Base-by-base conservation (phyloP, 1,284 basidiomycete species). In the Malassezia vespertilionis region DNA sequence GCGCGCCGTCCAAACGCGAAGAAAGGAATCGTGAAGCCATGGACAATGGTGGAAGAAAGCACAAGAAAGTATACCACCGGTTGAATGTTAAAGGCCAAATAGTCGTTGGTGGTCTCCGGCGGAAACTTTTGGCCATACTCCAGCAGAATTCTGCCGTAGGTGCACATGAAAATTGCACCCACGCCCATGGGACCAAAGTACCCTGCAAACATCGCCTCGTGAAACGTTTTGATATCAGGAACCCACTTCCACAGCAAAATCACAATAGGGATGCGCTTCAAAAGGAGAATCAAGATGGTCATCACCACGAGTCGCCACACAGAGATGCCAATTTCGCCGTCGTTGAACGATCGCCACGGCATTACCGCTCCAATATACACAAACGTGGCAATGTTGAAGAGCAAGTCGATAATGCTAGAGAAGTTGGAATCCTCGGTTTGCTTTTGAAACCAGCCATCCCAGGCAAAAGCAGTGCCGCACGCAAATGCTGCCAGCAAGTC, bases 391-490 rank as follows among this genome's bases (percentile, higher is more conserved):
- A 57, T 54, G 53, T 70, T 69, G 54, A 66, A 72, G 47, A 90
- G 74, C 56, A 88, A 73, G 71, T 93, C 90, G 67, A 97, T 87
- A 61, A 97, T 91, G 72, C 85, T 89, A 59, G 84, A 87, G 75
- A 97, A 97, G 58, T 90, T 83, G 24, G 66, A 69, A 46, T 65
- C 62, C 45, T 93, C 90, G 2, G 90, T 97, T 60, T 93, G 89
- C 58, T 82, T 80, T 76, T 95, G 95, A 76, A 93, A 95, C 54
- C 90, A 65, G 21, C 63, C 74, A 60, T 97, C 91, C 91, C 91
- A 97, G 0, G 90, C 93, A 67, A 96, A 99, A 1, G 89, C 88
- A 3, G 85, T 83, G 18, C 93, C 93, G 64, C 90, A 96, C 1
- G 83, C 82, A 70, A 97, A 99, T 0, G 91, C 84, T 10, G 90